Conservation (phyloP, 768 basidiomycete species). For the Amanita muscaria region DNA sequence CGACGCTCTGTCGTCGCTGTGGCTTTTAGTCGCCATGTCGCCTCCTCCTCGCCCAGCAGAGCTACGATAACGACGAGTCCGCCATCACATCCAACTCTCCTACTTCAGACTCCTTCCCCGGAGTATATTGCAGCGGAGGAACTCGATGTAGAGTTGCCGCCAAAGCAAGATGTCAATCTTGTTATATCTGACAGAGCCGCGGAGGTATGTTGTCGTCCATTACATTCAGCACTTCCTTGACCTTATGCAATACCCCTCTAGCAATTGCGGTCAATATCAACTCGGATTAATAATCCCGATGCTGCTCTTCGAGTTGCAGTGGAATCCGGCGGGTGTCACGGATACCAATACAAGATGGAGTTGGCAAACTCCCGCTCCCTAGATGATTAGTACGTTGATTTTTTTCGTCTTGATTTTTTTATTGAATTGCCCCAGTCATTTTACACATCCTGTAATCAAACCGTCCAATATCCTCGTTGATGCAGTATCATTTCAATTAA, state of each 20-base stretch:
- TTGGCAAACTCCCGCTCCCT: conserved; percentile 50
- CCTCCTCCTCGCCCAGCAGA: conserved; percentile 3
- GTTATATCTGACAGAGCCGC: conserved; percentile 68
- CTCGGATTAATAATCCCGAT: conserved; percentile 49
- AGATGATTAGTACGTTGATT: conserved; percentile 76
- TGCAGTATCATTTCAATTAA: conserved; percentile 69
- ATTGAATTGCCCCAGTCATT: too few relatives aligned
- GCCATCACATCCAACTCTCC: conserved; percentile 37
- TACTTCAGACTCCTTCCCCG: conserved; percentile 41
- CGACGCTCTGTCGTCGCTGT: not conserved
- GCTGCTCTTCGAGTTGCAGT: conserved; percentile 76
- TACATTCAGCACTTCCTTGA: conserved; percentile 5
- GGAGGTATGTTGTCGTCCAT: conserved; percentile 37
- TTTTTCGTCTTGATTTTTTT: too few relatives aligned
- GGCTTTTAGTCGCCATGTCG: not conserved
- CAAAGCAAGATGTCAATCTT: conserved; percentile 43
- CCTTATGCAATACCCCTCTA: conserved; percentile 23
- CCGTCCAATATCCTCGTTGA: conserved; percentile 80
- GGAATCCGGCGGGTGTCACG: conserved; percentile 94
- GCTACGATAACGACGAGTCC: conserved; percentile 34
- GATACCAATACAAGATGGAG: conserved; percentile 93
- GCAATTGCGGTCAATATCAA: conserved; percentile 71
- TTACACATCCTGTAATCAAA: conserved; percentile 59
- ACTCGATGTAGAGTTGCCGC: conserved; percentile 51
- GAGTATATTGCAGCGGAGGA: conserved; percentile 53